phyloP scores from a whole-genome alignment of 2,329 filamentous ascomycete genomes.

The Cercospora citrullina region DNA sequence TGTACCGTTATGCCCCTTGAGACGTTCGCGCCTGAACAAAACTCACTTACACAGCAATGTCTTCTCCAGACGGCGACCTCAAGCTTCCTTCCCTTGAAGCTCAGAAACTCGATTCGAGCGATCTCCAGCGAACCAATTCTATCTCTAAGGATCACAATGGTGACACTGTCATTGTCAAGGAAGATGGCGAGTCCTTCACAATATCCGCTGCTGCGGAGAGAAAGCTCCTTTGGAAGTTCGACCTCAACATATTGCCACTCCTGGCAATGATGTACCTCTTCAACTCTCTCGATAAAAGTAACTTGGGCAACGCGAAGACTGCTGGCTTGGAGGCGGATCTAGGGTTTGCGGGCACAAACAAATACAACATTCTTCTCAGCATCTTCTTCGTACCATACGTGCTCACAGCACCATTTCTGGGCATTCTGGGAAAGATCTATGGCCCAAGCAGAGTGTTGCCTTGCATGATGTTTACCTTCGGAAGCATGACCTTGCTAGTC shows the following conservation, averaged over 20 bases:
- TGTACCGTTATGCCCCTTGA: background rate
- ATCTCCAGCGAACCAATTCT: conserved; percentile 19
- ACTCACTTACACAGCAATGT: background rate
- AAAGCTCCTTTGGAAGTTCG: conserved; percentile 57
- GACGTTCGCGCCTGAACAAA: background rate
- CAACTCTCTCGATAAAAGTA: conserved; percentile 53
- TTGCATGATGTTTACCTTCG: conserved; percentile 63
- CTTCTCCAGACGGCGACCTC: background rate
- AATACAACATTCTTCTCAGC: conserved; percentile 64
- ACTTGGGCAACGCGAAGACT: conserved; percentile 47
- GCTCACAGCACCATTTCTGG: conserved; percentile 64
- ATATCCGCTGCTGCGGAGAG: conserved; percentile 51
- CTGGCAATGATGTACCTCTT: conserved; percentile 63
- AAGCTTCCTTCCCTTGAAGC: conserved; percentile 18
- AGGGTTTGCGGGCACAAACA: conserved; percentile 59
- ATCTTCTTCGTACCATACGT: conserved; percentile 78
- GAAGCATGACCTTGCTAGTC: conserved; percentile 62
- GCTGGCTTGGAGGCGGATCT: conserved; percentile 54
- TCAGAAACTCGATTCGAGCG: conserved; percentile 11
- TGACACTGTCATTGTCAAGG: conserved; percentile 25
- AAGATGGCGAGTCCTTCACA: conserved; percentile 33
- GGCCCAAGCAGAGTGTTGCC: conserved; percentile 62
- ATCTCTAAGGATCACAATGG: conserved; percentile 24
- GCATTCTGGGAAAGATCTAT: conserved; percentile 67
- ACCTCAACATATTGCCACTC: conserved; percentile 57